Evolutionary conservation across 176 grass and related monocot species (phyloP), one percentile per base, ranked within the genome.

Genomic region (Cocos nucifera): DNA sequence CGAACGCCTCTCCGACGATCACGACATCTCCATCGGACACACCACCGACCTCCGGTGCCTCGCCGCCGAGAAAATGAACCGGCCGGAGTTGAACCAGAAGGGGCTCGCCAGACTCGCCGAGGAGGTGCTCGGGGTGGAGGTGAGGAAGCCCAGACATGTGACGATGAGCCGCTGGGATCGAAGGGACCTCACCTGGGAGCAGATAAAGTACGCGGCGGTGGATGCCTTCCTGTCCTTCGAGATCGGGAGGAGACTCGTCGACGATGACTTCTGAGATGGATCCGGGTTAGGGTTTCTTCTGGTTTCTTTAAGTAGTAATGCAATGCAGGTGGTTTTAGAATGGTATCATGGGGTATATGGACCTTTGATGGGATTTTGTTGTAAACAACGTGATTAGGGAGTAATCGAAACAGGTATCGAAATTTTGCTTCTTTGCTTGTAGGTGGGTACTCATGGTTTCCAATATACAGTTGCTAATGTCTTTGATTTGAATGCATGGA

Each of bases 151-250:
- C 0, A 22, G 8, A 27, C 0, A 19, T 10, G 58, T 89, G 15
- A 78, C 44, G 18, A 16, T 77, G 57, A 80, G 85, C 51, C 48
- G 51, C 17, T 89, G 85, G 85, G 76, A 63, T n/a, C 52, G 39
- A 0, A 9, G 0, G 9, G 3, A 23, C 35, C 82, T 95, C 19
- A 62, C 63, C 0, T 0, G 0, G 32, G 51, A 78, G 19, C 85
- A 89, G 70, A 68, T 86, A 14, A 4, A 3, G 8, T 89, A 95
- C 52, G 86, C 90, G 6, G 76, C 70, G 69, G 63, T 64, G 19
- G 79, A 89, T 27, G 77, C 85, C 0, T 95, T 78, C 61, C 20
- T 69, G 19, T 89, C 85, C 3, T 76, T 69, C 58, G 82, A 83
- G 56, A 35, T 86, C 39, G 79, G 79, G 12, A 60, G 77, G 53